Conservation (phyloP, 257 asterid genomes). For the Gardenia jasminoides region DNA sequence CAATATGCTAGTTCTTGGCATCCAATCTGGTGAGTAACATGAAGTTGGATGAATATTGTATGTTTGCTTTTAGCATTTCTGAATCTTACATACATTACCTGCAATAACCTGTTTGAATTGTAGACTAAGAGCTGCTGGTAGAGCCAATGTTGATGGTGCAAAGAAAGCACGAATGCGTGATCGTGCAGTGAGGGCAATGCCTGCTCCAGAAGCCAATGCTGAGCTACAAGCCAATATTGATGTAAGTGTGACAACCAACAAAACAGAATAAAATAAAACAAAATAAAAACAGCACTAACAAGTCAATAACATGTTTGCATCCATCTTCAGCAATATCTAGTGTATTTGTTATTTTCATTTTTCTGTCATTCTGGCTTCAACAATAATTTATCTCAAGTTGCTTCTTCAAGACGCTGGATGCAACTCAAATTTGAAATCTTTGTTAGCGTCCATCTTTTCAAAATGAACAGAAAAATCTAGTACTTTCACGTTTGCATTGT, state of each 20-base stretch:
- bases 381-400: not conserved
- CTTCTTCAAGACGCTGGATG: not conserved
- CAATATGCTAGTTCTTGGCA: not conserved
- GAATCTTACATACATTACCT: not conserved
- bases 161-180: conserved; percentile 71
- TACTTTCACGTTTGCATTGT: not conserved
- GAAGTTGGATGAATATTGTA: not conserved
- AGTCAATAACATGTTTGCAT: too few relatives aligned
- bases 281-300: too few relatives aligned
- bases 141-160: conserved; percentile 50
- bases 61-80: not conserved
- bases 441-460: not conserved
- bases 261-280: not conserved
- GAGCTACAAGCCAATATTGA: conserved; percentile 82
- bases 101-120: conserved; percentile 16
- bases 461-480: not conserved
- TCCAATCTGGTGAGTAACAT: not conserved
- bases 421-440: not conserved
- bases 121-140: conserved; percentile 70
- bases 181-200: conserved; percentile 51
- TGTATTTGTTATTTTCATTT: not conserved
- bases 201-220: conserved; percentile 89
- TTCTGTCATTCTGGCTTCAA: not conserved
- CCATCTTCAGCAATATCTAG: not conserved
- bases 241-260: conserved; percentile 36